A percentile compares a stretch with the other conserved stretches of the same genome.
phyloP scores from a whole-genome alignment of 192 early-diverging fungal genomes.

The Coemansia sp. region DNA sequence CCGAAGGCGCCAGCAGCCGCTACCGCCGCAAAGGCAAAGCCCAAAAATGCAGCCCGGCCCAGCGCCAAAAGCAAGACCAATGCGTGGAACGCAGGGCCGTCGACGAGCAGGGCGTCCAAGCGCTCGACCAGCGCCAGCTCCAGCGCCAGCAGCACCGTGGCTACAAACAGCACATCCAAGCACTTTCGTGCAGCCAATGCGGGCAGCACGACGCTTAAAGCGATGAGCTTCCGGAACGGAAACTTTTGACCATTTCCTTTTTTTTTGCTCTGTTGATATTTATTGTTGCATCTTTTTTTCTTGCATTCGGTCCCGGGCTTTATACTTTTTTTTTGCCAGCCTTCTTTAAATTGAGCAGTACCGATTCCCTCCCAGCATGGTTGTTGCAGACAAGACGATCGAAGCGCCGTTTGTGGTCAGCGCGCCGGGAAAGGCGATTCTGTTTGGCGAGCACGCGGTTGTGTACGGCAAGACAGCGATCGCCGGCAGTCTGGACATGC shows the following conservation, averaged over 20 bases:
- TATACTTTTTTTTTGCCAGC: too few relatives aligned
- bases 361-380: too few relatives aligned
- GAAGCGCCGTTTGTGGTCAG: slow-evolving; percentile 61
- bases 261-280: too few relatives aligned
- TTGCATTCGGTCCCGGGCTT: too few relatives aligned
- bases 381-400: too few relatives aligned
- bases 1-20: slow-evolving; percentile 5
- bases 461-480: slow-evolving; percentile 89
- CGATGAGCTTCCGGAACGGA: slow-evolving; percentile 24
- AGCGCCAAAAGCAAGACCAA: slow-evolving; percentile 1
- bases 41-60: slow-evolving; percentile 2
- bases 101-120: background rate
- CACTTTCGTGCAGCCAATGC: slow-evolving; percentile 27
- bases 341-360: too few relatives aligned
- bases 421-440: slow-evolving; percentile 96
- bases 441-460: slow-evolving; percentile 98
- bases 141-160: slow-evolving; percentile 2
- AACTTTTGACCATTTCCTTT: background rate
- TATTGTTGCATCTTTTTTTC: too few relatives aligned
- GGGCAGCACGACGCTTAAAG: slow-evolving; percentile 11
- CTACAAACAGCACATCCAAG: slow-evolving; percentile 29
- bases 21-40: background rate
- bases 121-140: background rate
- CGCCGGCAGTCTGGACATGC: slow-evolving; percentile 76
- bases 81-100: slow-evolving; percentile 3